Base-by-base conservation (phyloP, 192 early-diverging fungal species). In the Backusella circina region DNA sequence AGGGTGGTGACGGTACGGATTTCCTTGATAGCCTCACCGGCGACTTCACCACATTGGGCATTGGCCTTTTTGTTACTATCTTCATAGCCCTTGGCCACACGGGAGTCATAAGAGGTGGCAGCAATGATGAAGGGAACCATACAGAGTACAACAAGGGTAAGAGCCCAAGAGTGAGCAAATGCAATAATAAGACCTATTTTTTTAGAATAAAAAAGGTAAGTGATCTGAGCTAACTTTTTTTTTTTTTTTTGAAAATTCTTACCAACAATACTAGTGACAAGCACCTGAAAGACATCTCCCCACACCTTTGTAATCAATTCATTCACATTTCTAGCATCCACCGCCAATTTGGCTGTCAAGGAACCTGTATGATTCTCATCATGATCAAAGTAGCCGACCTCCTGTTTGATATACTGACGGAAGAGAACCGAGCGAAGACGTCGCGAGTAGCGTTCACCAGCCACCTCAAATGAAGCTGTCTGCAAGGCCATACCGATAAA, bases 361-460 rank as follows among this genome's bases (percentile, higher is more conserved):
- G 90, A 87, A 36, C 97, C 97, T 1, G 89, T 88, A 61, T 86
- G 85, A 74, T 93, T 90, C 38, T 86, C 84, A 65, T 90, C 88
- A 15, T 87, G 76, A 79, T 98, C 96, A 85, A 94, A 98, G 83
- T 86, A 98, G 3, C 79, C 92, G 41, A 94, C 91, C 38, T 97
- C 93, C 81, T 98, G 96, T 15, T 88, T 83, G 61, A 97, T 74
- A 73, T 96, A 89, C 6, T 91, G 77, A 0, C 78, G 64, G 85
- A 97, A 97, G 5, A 85, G 80, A 36, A 80, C 73, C 4, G 44
- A 37, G 26, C 78, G 67, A 9, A 79, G 44, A 9, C 73, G 67
- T 13, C 36, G n/a, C 18, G 74, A 75, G 15, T 44, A 79, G 21
- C 36, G 39, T 51, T 75, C 78, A 26, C 78, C 78, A 30, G 73